phyloP scores from a whole-genome alignment of 2,329 filamentous ascomycete genomes.

The Phyllosticta citriasiana region DNA sequence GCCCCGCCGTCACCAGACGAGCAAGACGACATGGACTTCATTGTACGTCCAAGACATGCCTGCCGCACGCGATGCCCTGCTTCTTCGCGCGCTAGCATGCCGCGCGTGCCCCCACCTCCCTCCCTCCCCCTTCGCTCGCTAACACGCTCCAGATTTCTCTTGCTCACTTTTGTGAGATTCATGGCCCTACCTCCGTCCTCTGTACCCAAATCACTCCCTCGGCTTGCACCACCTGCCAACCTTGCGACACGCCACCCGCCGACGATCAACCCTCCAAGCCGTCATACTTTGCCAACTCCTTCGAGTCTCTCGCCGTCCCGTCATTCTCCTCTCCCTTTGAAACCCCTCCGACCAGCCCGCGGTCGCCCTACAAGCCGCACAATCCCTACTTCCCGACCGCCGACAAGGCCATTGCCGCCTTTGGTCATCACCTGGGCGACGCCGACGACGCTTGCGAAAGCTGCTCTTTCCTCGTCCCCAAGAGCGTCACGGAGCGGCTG shows the following conservation, averaged over 20 bases:
- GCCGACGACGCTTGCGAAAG: constrained; percentile 47
- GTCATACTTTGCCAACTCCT: constrained; percentile 22
- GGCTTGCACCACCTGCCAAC: constrained; percentile 44
- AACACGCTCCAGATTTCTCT: constrained; percentile 43
- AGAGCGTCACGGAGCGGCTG: constrained; percentile 43
- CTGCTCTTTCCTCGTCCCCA: constrained; percentile 46
- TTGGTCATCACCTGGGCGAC: constrained; percentile 25
- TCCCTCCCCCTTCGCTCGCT: constrained; percentile 12
- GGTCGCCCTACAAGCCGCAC: constrained; percentile 22
- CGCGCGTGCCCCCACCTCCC: constrained; percentile 7
- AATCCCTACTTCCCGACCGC: constrained; percentile 42
- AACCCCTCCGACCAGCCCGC: constrained; percentile 32
- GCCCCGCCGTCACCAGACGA: not conserved
- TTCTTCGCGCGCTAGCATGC: constrained; percentile 4
- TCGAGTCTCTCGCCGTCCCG: constrained; percentile 16
- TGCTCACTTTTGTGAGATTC: constrained; percentile 53
- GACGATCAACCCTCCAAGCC: constrained; percentile 26
- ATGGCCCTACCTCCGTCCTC: constrained; percentile 52
- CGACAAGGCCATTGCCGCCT: constrained; percentile 17
- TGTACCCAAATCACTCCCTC: constrained; percentile 49
- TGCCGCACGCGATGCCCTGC: not conserved
- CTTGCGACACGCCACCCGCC: constrained; percentile 33
- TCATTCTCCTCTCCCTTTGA: constrained; percentile 29
- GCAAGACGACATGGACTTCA: constrained; percentile 28
- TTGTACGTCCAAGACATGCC: constrained; percentile 19